Base-by-base conservation (phyloP, 1,284 basidiomycete genomes). In the Golubevia pallescens region DNA sequence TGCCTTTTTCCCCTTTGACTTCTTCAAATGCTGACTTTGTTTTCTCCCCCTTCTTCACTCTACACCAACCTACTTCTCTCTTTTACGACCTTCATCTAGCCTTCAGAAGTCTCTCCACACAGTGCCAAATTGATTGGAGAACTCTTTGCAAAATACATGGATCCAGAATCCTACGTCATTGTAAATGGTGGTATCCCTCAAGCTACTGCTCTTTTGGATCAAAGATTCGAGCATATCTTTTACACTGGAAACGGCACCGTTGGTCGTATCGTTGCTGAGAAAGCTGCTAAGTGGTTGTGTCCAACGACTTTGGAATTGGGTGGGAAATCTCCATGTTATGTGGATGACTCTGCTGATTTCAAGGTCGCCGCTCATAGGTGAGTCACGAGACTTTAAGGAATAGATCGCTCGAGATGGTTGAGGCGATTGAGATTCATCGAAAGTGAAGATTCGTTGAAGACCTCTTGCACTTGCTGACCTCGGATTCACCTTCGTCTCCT, bases 171-270 rank as follows among this genome's bases (percentile, higher is more conserved):
- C 61, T 81, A 74, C 70, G 65, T 68, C 20, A 65, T 86, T 66
- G 69, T 87, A 70, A 86, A 84, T 68, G 86, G 86, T 54, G 86
- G 65, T 21, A 77, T 86, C 57, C 74, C 80, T 19, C 74, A 87
- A 71, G 74, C 84, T 1, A 83, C 80, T 20, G 75, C 73, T 4
- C 65, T 86, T 0, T 80, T 87, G 48, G 80, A 86, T 76, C 71
- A 77, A 71, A 73, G 84, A 28, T 87, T 78, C 65, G 85, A 86
- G 71, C 86, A 87, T 75, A 86, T 87, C 73, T 86, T 87, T 68
- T 87, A 86, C 77, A 86, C 86, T 19, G 86, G 86, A 53, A 82
- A 80, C 55, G 78, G 78, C 24, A 74, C 69, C 52, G 81, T 87
- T 58, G 87, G 86, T 14, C 73, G 75, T 63, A 86, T 86, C 66